Base-by-base conservation (phyloP, 495 filamentous ascomycete genomes). In the Geoglossum glabrum region DNA sequence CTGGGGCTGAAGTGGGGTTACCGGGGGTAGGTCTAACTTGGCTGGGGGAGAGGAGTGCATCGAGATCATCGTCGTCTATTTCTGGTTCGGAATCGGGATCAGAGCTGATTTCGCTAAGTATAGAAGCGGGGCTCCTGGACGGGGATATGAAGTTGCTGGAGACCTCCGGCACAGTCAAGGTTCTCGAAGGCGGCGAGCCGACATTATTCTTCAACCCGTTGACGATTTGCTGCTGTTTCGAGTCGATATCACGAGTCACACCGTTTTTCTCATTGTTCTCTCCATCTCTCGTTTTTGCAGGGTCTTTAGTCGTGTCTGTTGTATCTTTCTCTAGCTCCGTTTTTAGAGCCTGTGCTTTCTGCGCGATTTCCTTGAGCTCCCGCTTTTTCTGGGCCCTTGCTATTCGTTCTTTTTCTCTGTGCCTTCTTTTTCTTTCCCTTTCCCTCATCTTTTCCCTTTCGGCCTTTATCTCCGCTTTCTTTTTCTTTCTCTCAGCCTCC, bases 401-500 rank as follows among this genome's bases (percentile, higher is more conserved):
- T 3, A 21, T 21, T 15, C 46, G 21, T 15, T 50, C 46, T 21
- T 50, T 50, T 50, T 25, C 46, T 21, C 25, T 60, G 30, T 33
- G 33, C 54, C 6, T 57, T 31, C n/a, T 55, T 25, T 54, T 61
- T 60, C 51, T 65, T 38, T 55, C 52, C 59, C 62, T 66, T 57
- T 56, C 59, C 54, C 63, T 64, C 28, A 64, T 62, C 1, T 34
- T 59, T 6, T 55, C 60, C 66, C 51, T 64, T 65, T 62, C 68
- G 61, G 61, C 25, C 61, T 63, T 61, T 69, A 68, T 62, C 54
- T 52, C 57, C 58, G 57, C 57, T 58, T 55, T 62, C 34, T 15
- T 75, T 68, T 72, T 74, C 23, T 76, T 71, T 54, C 76, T 76
- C 61, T 81, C 76, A 25, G 77, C 70, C 59, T 69, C 74, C 59